Conservation (phyloP, 129 eudicot genomes). For the Rutidosis leptorrhynchoides region DNA sequence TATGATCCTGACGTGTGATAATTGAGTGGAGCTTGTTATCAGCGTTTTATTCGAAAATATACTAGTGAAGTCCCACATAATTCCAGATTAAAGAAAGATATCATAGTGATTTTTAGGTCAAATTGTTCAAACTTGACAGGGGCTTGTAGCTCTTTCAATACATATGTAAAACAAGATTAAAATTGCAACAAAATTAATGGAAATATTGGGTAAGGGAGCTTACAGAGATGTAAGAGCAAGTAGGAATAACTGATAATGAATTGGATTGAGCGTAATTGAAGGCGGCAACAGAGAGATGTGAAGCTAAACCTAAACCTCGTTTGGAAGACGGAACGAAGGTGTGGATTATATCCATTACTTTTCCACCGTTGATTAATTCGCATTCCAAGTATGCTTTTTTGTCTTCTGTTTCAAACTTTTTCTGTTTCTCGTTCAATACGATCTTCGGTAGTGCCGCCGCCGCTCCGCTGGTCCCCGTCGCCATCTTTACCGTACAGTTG, state of each 20-base stretch:
- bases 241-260: slow-evolving; percentile 54
- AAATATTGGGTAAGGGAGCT: slow-evolving; percentile 12
- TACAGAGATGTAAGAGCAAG: slow-evolving; percentile 90
- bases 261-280: slow-evolving; percentile 63
- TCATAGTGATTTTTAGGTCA: neutral
- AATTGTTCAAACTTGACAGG: neutral
- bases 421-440: slow-evolving; percentile 55
- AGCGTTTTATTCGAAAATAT: too few relatives aligned
- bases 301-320: slow-evolving; percentile 78
- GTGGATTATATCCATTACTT: slow-evolving; percentile 71
- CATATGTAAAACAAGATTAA: neutral
- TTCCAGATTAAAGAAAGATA: neutral
- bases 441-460: slow-evolving; percentile 41
- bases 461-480: slow-evolving; percentile 28
- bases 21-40: too few relatives aligned
- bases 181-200: neutral
- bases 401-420: slow-evolving; percentile 72
- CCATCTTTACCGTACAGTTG: slow-evolving; percentile 27
- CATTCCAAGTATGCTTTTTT: slow-evolving; percentile 62
- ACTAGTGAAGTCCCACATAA: neutral
- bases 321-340: slow-evolving; percentile 74
- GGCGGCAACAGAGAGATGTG: slow-evolving; percentile 74
- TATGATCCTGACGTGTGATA: too few relatives aligned
- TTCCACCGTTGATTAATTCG: slow-evolving; percentile 41
- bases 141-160: neutral